These are phyloP conservation scores for Podila epigama DNA, from an alignment of 192 early-diverging fungal species.

Conservation along the genomic window DNA sequence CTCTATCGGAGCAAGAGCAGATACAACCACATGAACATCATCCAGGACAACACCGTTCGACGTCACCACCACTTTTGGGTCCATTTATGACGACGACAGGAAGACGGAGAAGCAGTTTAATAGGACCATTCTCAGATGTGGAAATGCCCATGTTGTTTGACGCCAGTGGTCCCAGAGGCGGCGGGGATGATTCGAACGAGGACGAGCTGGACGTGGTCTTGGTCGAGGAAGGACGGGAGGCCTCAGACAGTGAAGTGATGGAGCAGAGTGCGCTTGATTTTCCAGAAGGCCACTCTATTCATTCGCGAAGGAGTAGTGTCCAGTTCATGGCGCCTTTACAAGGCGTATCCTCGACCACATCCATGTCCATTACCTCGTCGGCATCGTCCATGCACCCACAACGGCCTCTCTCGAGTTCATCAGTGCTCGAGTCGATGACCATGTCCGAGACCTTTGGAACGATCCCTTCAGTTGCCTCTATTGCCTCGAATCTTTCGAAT, in stretches of 20 bases:
- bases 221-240: constrained; percentile 34
- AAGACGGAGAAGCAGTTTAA: not conserved
- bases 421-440: not conserved
- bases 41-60: not conserved
- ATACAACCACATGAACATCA: too few relatives aligned
- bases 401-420: not conserved
- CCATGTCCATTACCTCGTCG: not conserved
- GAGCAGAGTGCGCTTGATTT: constrained; percentile 40
- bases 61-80: not conserved
- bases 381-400: not conserved
- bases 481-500: not conserved
- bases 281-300: constrained; percentile 29
- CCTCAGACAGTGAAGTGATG: constrained; percentile 37
- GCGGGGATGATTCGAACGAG: not conserved
- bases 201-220: constrained; percentile 23
- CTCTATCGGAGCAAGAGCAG: not conserved
- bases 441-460: not conserved
- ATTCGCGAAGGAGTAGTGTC: constrained; percentile 31
- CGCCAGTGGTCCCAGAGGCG: not conserved
- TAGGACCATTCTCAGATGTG: not conserved
- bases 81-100: not conserved
- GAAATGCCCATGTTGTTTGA: not conserved
- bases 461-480: not conserved
- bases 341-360: too few relatives aligned
- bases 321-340: constrained; percentile 3